phyloP scores from a whole-genome alignment of 305 asterid genomes.

The Nicotiana rustica region DNA sequence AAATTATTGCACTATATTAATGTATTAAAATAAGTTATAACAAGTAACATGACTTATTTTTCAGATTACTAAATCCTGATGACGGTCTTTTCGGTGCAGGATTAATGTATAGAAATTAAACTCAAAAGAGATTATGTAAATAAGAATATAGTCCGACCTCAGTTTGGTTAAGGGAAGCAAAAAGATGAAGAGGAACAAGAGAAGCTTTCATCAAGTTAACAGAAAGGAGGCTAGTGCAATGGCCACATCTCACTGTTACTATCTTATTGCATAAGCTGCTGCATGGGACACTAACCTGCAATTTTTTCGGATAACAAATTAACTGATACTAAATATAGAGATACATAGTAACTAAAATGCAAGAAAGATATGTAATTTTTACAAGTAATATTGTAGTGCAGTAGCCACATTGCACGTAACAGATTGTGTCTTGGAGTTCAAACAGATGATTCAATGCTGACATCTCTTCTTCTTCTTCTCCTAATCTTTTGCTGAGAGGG shows the following conservation, averaged over 20 bases:
- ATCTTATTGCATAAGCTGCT: conserved; percentile 57
- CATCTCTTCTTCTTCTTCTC: conserved; percentile 35
- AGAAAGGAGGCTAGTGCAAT: conserved; percentile 69
- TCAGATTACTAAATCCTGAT: too few species aligned
- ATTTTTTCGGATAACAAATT: neutral
- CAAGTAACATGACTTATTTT: too few species aligned
- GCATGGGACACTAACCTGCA: conserved; percentile 83
- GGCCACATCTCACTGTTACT: conserved; percentile 83
- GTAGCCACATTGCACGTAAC: conserved; percentile 78
- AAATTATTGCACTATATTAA: neutral
- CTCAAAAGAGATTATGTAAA: neutral
- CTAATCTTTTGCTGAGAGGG: neutral
- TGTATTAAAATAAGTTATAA: too few species aligned
- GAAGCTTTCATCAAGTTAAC: conserved; percentile 62
- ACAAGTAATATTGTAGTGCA: conserved; percentile 84
- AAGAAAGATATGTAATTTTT: neutral
- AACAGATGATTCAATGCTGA: conserved; percentile 49
- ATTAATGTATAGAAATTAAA: too few species aligned
- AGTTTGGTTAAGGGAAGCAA: conserved; percentile 48
- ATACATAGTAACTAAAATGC: neutral
- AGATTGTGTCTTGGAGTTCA: conserved; percentile 61
- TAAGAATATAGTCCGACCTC: neutral
- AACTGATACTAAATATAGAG: neutral
- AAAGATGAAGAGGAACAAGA: conserved; percentile 49
- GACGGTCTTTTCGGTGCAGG: too few species aligned